Evolutionary conservation across 169 alveolate genomes (phyloP).

Genomic region (Neospora caninum): DNA sequence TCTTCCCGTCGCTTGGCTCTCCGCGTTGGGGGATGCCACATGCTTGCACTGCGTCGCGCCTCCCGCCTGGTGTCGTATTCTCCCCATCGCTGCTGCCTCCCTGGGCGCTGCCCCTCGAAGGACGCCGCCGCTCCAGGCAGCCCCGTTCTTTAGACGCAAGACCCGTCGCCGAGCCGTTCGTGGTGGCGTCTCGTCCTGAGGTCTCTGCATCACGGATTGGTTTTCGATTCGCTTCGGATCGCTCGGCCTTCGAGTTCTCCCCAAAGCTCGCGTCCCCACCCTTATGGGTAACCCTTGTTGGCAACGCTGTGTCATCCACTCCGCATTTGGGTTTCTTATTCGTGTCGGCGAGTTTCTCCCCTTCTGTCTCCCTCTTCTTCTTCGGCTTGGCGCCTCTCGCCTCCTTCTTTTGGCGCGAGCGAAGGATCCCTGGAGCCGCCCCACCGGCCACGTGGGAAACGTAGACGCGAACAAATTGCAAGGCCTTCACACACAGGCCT

Average conservation of each 20-base stretch:
- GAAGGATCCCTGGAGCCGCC: not conserved
- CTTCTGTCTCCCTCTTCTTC: not conserved
- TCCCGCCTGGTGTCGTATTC: not conserved
- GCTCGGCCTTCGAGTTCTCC: not conserved
- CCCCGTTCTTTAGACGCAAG: not conserved
- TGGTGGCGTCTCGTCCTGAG: no score
- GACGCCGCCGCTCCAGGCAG: not conserved
- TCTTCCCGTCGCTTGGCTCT: not conserved
- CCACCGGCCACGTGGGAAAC: not conserved
- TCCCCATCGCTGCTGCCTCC: not conserved
- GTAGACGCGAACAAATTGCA: conserved; percentile 18
- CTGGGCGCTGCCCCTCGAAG: not conserved
- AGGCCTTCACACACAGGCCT: not conserved
- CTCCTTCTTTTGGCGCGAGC: not conserved
- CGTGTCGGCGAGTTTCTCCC: no score
- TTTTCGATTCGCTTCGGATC: not conserved
- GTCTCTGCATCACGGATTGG: no score
- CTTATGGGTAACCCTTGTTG: no score
- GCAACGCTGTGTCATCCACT: no score
- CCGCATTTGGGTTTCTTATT: no score
- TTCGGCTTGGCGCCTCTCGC: not conserved
- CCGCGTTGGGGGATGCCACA: not conserved
- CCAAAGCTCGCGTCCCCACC: no score
- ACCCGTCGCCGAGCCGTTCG: no score
- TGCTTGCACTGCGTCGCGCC: not conserved